phyloP scores from a whole-genome alignment of 306 rosid species.

The Casuarina cunninghamiana region DNA sequence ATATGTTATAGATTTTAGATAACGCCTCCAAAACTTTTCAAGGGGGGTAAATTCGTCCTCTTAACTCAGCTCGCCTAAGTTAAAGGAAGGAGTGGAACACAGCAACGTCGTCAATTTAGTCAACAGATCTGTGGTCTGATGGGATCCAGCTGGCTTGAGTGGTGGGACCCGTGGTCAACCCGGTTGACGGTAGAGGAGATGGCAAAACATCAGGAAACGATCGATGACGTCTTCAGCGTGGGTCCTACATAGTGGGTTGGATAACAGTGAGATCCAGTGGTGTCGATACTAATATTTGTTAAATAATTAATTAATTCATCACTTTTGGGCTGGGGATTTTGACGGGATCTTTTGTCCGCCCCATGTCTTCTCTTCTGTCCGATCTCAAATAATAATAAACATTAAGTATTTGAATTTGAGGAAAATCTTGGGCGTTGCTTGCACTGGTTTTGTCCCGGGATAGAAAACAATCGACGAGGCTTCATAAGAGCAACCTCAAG shows the following conservation, averaged over 20 bases:
- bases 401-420: too few relatives aligned
- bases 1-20: too few relatives aligned
- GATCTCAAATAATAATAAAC: too few relatives aligned
- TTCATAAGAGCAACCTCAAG: too few relatives aligned
- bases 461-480: too few relatives aligned
- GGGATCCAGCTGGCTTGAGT: neutral
- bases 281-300: neutral
- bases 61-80: too few relatives aligned
- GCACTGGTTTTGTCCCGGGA: too few relatives aligned
- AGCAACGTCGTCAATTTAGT: neutral
- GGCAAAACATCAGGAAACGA: neutral
- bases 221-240: neutral
- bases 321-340: neutral
- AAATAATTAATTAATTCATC: neutral
- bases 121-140: neutral
- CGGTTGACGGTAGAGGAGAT: too few relatives aligned
- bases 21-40: too few relatives aligned
- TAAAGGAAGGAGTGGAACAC: neutral
- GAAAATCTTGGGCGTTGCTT: too few relatives aligned
- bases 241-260: neutral
- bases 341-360: too few relatives aligned
- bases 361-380: neutral
- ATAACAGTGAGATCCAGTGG: neutral
- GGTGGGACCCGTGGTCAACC: neutral
- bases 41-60: too few relatives aligned